phyloP scores from a whole-genome alignment of 1,284 basidiomycete genomes.

The Ganoderma resinaceum region DNA sequence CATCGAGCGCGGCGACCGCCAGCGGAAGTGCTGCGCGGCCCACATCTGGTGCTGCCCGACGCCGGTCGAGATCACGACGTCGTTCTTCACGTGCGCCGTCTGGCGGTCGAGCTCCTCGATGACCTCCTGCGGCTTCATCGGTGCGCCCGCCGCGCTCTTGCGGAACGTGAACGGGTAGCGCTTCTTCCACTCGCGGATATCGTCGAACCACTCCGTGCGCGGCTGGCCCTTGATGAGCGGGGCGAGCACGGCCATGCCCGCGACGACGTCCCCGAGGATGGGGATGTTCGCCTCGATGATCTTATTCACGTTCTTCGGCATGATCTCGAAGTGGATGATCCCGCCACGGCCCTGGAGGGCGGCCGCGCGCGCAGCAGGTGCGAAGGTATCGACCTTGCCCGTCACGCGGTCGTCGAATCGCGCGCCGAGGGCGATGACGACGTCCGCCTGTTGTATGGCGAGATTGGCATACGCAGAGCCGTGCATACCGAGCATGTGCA shows the following conservation, averaged over 20 bases:
- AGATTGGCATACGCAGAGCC: conserved; percentile 97
- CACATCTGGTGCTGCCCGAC: conserved; percentile 99
- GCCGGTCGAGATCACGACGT: conserved; percentile 91
- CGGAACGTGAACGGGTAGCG: conserved; percentile 92
- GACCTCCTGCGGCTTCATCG: conserved; percentile 97
- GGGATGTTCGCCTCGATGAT: conserved; percentile 96
- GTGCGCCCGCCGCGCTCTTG: conserved; percentile 67
- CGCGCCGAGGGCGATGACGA: conserved; percentile 96
- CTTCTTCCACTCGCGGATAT: conserved; percentile 87
- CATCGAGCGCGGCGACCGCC: conserved; percentile 89
- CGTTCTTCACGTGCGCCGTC: conserved; percentile 77
- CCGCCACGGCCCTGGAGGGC: conserved; percentile 89
- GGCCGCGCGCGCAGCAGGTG: conserved; percentile 89
- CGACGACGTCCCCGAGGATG: conserved; percentile 91
- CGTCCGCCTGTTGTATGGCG: conserved; percentile 97
- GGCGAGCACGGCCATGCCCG: conserved; percentile 84
- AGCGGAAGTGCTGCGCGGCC: conserved; percentile 95
- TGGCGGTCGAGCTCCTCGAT: conserved; percentile 90
- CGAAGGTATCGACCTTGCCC: conserved; percentile 90
- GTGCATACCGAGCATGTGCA: conserved; percentile 99
- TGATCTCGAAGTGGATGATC: conserved; percentile 99
- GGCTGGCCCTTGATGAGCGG: conserved; percentile 75
- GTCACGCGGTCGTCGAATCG: conserved; percentile 99
- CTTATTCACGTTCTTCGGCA: conserved; percentile 99
- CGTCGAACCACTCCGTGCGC: conserved; percentile 82